Conservation (phyloP, 305 asterid genomes). For the Salvia sclarea region DNA sequence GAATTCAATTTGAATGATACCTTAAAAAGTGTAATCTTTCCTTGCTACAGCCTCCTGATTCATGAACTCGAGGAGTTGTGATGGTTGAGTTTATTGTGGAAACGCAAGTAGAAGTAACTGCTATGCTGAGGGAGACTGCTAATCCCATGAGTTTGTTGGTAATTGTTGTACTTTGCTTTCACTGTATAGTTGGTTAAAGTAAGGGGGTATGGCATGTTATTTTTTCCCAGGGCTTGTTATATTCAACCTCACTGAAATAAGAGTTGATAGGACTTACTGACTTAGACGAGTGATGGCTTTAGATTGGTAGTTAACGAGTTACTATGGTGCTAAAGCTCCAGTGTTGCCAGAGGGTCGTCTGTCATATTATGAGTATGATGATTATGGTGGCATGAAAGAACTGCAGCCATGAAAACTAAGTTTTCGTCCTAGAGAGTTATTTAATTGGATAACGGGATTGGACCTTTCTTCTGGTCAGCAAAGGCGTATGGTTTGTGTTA, state of each 20-base stretch:
- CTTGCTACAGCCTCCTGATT: conserved; percentile 2
- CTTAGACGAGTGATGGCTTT: neutral
- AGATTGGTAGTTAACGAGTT: neutral
- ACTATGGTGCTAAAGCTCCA: neutral
- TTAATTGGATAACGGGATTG: neutral
- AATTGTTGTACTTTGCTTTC: neutral
- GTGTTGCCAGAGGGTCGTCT: neutral
- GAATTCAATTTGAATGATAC: neutral
- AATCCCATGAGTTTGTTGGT: neutral
- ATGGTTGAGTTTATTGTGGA: conserved; percentile 6
- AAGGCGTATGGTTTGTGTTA: neutral
- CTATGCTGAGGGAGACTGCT: conserved; percentile 4
- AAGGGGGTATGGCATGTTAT: neutral
- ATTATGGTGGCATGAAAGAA: conserved; percentile 1
- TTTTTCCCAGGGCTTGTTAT: neutral
- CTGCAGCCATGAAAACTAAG: neutral
- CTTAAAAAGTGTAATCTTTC: neutral
- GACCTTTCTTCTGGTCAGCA: neutral
- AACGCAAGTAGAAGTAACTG: neutral
- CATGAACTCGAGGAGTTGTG: neutral
- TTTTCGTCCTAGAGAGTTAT: neutral
- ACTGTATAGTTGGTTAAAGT: neutral
- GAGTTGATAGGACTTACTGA: neutral
- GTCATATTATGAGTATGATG: neutral
- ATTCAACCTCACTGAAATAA: neutral